phyloP scores from a whole-genome alignment of 176 grass and related monocot genomes.

The Oryza glumipatula region DNA sequence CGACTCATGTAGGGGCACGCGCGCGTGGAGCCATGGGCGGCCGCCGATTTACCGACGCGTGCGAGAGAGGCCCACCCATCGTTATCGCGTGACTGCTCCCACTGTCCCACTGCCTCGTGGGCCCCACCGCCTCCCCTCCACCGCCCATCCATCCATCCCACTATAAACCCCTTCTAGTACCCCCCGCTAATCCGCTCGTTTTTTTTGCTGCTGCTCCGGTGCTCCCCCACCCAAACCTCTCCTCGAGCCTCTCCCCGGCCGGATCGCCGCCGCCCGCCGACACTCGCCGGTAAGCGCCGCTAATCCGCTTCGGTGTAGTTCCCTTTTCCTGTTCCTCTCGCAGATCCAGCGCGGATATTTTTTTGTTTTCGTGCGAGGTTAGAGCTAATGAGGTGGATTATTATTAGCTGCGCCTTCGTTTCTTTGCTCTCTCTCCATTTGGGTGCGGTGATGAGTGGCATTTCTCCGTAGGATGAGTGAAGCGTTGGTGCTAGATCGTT shows the following conservation, averaged over 20 bases:
- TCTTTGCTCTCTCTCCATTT: background rate
- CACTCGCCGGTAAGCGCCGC: background rate
- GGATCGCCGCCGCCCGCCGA: conserved; percentile 1
- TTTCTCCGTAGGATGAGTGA: background rate
- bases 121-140: background rate
- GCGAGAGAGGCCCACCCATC: too few relatives aligned
- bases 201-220: conserved; percentile 13
- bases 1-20: too few relatives aligned
- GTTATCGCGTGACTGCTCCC: too few relatives aligned
- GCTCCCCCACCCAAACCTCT: background rate
- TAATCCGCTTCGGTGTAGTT: background rate
- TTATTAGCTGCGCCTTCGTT: background rate
- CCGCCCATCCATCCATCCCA: background rate
- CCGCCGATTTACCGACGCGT: background rate
- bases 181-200: background rate
- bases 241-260: background rate
- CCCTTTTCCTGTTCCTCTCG: too few relatives aligned
- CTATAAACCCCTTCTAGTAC: background rate
- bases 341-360: conserved; percentile 4
- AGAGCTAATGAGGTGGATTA: background rate
- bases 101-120: background rate
- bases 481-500: background rate
- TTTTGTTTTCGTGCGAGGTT: background rate
- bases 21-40: background rate
- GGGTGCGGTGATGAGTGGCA: background rate